A percentile compares a stretch with the other conserved stretches of the same genome.
These are phyloP conservation scores for Cutaneotrichosporon sp. DNA, from an alignment of 1,284 basidiomycete genomes.

Conservation along the genomic window DNA sequence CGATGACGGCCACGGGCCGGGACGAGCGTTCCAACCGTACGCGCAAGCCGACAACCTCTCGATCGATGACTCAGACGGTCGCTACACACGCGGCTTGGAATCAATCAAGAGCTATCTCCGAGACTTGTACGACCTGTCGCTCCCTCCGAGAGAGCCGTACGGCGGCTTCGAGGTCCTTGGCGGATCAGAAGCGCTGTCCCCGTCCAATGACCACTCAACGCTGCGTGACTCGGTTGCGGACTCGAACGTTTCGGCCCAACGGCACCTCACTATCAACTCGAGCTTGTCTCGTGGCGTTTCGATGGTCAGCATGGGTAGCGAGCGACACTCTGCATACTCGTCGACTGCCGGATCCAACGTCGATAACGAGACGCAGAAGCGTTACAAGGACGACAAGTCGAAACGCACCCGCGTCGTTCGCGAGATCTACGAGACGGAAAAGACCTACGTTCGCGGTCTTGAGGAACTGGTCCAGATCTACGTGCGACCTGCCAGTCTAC, in stretches of 20 bases:
- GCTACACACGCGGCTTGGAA: constrained; percentile 58
- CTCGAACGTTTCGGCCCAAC: constrained; percentile 3
- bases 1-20: constrained; percentile 12
- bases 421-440: constrained; percentile 90
- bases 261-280: constrained; percentile 2
- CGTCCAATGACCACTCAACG: background rate
- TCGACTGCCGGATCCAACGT: constrained; percentile 49
- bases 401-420: constrained; percentile 72
- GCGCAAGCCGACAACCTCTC: constrained; percentile 10
- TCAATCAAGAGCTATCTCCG: constrained; percentile 90
- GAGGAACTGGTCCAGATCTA: constrained; percentile 94
- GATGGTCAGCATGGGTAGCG: constrained; percentile 18
- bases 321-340: constrained; percentile 17
- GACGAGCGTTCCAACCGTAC: background rate
- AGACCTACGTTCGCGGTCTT: constrained; percentile 88
- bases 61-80: constrained; percentile 21
- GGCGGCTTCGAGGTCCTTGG: constrained; percentile 39
- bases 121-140: constrained; percentile 81
- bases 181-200: background rate
- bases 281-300: constrained; percentile 22
- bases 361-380: constrained; percentile 52
- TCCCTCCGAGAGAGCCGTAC: constrained; percentile 39
- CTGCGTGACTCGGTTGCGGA: constrained; percentile 12
- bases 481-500: constrained; percentile 74
- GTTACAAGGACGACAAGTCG: constrained; percentile 78